Evolutionary conservation across 371 early-diverging fungal genomes (phyloP), one percentile per base, ranked within the genome.

Genomic region (Syncephalastrum contaminatum): DNA sequence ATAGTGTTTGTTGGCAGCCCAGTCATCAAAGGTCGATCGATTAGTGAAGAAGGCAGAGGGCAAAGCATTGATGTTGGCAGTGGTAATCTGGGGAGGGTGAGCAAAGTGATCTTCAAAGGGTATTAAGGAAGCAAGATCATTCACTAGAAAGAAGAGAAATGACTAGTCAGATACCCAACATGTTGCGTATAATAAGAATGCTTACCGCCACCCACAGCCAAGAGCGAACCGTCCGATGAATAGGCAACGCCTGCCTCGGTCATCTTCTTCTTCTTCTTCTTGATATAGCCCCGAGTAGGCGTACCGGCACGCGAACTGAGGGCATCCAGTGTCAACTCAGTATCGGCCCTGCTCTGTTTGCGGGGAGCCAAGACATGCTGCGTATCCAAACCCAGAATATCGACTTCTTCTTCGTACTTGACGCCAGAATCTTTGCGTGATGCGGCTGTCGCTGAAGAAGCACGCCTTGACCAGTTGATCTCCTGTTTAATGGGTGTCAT

Each of bases 181-280:
- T 16, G 0, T 19, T 1, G 16, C 10, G 36, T 8, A 30, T 30
- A 30, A 30, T 10, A 2, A 30, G 36, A 6, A 10, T 30, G 36
- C 58, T 66, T 63, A 69, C 72, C 72, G 41, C 72, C 75, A 46
- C 72, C 69, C 2, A 79, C 70, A 13, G 62, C 68, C 30, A 64
- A 59, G 15, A 79, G 44, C 13, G 75, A 75, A 18, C 80, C 80
- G 56, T 79, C 80, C 1, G 76, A 66, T 1, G 60, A 72, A 65
- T 75, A 79, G 2, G 64, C 57, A 25, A 70, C 67, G 15, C 80
- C 80, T 0, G 72, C 64, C 20, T 75, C 80, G 0, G 69, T 63
- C 20, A 63, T 62, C 57, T 73, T 73, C 59, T 75, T 73, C 62
- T 75, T 78, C 51, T 75, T 79, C 59, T 75, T 79, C 55, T 75